phyloP scores from a whole-genome alignment of 1,284 basidiomycete species.

The Mycena sp. region DNA sequence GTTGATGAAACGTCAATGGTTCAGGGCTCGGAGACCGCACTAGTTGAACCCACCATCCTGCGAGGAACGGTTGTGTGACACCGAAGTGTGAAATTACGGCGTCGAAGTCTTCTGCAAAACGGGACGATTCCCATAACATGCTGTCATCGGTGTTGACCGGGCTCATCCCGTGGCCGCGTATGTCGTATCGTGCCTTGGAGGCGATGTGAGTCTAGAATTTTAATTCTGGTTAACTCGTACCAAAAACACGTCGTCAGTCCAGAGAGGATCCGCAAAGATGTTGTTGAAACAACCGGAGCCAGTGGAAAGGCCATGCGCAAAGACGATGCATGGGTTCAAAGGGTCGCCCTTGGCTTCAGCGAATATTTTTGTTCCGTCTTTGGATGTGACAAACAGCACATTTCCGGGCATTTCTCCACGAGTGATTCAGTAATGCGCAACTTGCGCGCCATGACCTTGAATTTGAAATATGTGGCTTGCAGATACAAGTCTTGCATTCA shows the following conservation, averaged over 20 bases:
- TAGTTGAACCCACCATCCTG: neutral
- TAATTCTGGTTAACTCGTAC: neutral
- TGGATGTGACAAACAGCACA: neutral
- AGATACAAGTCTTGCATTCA: no score
- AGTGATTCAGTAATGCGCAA: no score
- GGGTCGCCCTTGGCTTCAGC: neutral
- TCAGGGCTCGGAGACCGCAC: neutral
- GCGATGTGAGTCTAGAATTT: no score
- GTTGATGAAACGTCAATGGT: neutral
- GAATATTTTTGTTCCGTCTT: neutral
- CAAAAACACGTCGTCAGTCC: neutral
- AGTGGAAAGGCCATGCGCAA: neutral
- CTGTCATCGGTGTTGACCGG: neutral
- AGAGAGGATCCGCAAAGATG: neutral
- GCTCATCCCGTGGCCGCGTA: neutral
- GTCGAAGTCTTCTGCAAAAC: neutral
- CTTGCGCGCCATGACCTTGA: no score
- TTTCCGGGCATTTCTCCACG: no score
- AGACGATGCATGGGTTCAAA: neutral
- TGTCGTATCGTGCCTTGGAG: neutral
- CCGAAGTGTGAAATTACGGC: neutral
- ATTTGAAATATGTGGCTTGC: no score
- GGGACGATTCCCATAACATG: neutral
- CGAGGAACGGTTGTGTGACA: neutral
- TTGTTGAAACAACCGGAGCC: neutral